Evolutionary conservation across 106 monocot genomes (phyloP), one percentile per base, ranked within the genome.

Genomic region (Dendrobium catenatum): DNA sequence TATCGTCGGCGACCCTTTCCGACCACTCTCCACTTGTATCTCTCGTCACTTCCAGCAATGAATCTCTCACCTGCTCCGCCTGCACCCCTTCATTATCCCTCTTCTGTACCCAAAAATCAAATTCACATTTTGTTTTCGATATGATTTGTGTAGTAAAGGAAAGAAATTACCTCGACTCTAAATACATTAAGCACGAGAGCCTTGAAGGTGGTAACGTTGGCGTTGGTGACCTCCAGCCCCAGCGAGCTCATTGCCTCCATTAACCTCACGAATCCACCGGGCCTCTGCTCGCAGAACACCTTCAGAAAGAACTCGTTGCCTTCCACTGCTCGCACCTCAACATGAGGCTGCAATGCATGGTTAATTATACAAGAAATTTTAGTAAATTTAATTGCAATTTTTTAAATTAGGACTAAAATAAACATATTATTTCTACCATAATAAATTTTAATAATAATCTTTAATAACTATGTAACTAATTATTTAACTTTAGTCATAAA

Each of bases 221-320:
- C 91, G 42, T 90, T 93, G 80, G 91, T 89, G 19, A 99, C 95
- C 78, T 95, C 95, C 10, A 99, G 85, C 0, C 95, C 93, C 3
- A 95, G 81, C 2, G 93, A 84, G 55, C 80, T 88, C 82, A 99
- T 90, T 55, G 95, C 93, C 70, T 99, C 99, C 88, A 91, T 90
- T 78, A 95, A 49, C 87, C 84, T 88, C 76, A 86, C 85, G 37
- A 95, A 93, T 7, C 95, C 95, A 3, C 93, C 95, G 0, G 41
- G 54, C 86, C 86, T 84, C 58, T 91, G 91, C 88, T 95, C 95
- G 75, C 93, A 93, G 20, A 95, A 85, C 6, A 95, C 83, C 88
- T 95, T 90, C 41, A 99, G 74, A 44, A 91, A 95, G 86, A 95
- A 93, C 86, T 93, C 90, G 58, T 90, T 93, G 67, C 78, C 90